A percentile compares a stretch with the other conserved stretches of the same genome.
Conservation (phyloP, 1,139 yeast species). For the Hyphopichia wangnamkhiaoensis region DNA sequence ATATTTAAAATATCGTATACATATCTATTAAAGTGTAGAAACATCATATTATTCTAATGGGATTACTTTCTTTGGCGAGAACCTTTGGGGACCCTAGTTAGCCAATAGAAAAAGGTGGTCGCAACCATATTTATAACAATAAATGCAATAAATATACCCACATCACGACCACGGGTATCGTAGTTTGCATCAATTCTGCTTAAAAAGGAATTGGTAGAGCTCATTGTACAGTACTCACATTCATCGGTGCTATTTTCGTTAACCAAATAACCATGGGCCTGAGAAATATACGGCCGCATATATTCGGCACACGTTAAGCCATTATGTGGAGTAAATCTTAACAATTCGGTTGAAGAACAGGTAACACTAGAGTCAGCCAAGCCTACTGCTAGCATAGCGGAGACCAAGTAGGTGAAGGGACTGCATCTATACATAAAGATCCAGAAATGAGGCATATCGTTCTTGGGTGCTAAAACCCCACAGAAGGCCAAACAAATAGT, state of each 20-base stretch:
- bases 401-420: slow-evolving; percentile 44
- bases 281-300: slow-evolving; percentile 20
- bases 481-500: slow-evolving; percentile 34
- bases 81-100: slow-evolving; percentile 33
- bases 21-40: background rate
- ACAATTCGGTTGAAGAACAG: slow-evolving; percentile 51
- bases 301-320: slow-evolving; percentile 33
- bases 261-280: slow-evolving; percentile 28
- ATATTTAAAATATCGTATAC: background rate
- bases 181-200: slow-evolving; percentile 15
- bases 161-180: slow-evolving; percentile 29
- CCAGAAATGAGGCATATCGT: slow-evolving; percentile 37
- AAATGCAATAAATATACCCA: slow-evolving; percentile 19
- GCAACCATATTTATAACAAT: slow-evolving; percentile 21
- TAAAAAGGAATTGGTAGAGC: slow-evolving; percentile 22
- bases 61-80: slow-evolving; percentile 25
- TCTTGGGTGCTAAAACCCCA: slow-evolving; percentile 31
- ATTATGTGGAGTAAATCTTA: slow-evolving; percentile 44
- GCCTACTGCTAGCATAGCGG: slow-evolving; percentile 48
- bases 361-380: slow-evolving; percentile 17
- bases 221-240: slow-evolving; percentile 23
- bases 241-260: slow-evolving; percentile 14
- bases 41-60: background rate
- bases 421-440: slow-evolving; percentile 33
- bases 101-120: slow-evolving; percentile 24